These are phyloP conservation scores for Coleophoma cylindrospora DNA, from an alignment of 2,329 filamentous ascomycete genomes.

Conservation along the genomic window DNA sequence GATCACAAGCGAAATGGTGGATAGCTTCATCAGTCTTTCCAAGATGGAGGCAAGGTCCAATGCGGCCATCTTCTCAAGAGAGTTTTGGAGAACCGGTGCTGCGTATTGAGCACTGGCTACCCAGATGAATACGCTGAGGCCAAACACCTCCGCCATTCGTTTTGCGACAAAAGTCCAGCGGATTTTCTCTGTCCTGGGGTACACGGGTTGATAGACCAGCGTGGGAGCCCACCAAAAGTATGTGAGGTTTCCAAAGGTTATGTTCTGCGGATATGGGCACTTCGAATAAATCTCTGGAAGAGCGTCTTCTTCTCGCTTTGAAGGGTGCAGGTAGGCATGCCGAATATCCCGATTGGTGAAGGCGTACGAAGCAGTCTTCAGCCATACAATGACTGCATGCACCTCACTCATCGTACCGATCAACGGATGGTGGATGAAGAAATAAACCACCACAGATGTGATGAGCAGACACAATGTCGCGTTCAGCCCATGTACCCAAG, in stretches of 20 bases:
- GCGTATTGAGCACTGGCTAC: slow-evolving; percentile 93
- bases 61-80: slow-evolving; percentile 77
- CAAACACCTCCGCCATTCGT: slow-evolving; percentile 70
- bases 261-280: slow-evolving; percentile 87
- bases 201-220: slow-evolving; percentile 93
- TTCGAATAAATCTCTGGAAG: slow-evolving; percentile 76
- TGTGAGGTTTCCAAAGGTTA: slow-evolving; percentile 78
- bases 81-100: slow-evolving; percentile 82
- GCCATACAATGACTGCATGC: slow-evolving; percentile 91
- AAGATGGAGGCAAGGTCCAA: slow-evolving; percentile 77
- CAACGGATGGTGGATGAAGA: slow-evolving; percentile 83
- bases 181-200: slow-evolving; percentile 77
- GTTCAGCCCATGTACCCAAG: slow-evolving; percentile 77
- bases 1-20: slow-evolving; percentile 90
- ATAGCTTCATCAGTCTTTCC: slow-evolving; percentile 89
- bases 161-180: slow-evolving; percentile 87
- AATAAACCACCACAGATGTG: slow-evolving; percentile 84
- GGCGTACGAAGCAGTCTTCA: slow-evolving; percentile 94
- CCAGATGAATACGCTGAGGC: slow-evolving; percentile 88
- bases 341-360: slow-evolving; percentile 95
- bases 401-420: slow-evolving; percentile 88
- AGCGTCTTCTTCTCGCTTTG: slow-evolving; percentile 57
- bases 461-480: slow-evolving; percentile 75
- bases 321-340: slow-evolving; percentile 80
- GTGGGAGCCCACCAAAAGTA: slow-evolving; percentile 99